Evolutionary conservation across 805 yeast genomes (phyloP).

Genomic region (Candida peoriensis): DNA sequence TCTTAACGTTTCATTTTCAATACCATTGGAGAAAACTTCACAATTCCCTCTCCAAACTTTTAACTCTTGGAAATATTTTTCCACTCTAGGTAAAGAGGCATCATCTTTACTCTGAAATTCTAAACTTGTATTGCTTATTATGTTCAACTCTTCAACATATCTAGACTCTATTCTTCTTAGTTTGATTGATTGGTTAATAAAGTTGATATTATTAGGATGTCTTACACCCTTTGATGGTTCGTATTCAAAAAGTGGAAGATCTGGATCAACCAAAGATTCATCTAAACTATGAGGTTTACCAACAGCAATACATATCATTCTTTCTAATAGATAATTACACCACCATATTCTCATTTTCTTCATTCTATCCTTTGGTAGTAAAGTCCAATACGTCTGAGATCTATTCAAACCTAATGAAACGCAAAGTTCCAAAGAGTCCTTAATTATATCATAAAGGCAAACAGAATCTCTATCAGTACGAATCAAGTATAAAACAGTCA

Average conservation of each 20-base stretch:
- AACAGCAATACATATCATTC: slow-evolving; percentile 57
- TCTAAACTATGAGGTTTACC: slow-evolving; percentile 52
- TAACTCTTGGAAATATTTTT: slow-evolving; percentile 45
- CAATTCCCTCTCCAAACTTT: slow-evolving; percentile 56
- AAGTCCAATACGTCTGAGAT: slow-evolving; percentile 28
- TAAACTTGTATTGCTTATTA: slow-evolving; percentile 31
- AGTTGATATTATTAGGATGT: slow-evolving; percentile 23
- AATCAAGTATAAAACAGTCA: slow-evolving; percentile 50
- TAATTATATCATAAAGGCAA: slow-evolving; percentile 46
- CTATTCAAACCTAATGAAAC: slow-evolving; percentile 33
- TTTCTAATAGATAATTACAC: slow-evolving; percentile 59
- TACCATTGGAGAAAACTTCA: slow-evolving; percentile 39
- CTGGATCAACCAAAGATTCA: slow-evolving; percentile 43
- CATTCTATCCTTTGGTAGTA: slow-evolving; percentile 25
- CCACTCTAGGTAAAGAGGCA: slow-evolving; percentile 46
- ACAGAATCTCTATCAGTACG: slow-evolving; percentile 59
- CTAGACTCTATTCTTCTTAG: slow-evolving; percentile 55
- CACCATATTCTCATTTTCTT: slow-evolving; percentile 53
- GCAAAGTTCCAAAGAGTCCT: slow-evolving; percentile 47
- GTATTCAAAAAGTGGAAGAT: slow-evolving; percentile 46
- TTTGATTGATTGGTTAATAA: slow-evolving; percentile 52
- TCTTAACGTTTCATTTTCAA: slow-evolving; percentile 55
- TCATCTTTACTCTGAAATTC: slow-evolving; percentile 13
- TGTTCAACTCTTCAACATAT: slow-evolving; percentile 45
- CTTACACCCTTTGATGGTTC: slow-evolving; percentile 32